phyloP scores from a whole-genome alignment of 1,139 yeast species.

The Eremothecium cymbalariae region DNA sequence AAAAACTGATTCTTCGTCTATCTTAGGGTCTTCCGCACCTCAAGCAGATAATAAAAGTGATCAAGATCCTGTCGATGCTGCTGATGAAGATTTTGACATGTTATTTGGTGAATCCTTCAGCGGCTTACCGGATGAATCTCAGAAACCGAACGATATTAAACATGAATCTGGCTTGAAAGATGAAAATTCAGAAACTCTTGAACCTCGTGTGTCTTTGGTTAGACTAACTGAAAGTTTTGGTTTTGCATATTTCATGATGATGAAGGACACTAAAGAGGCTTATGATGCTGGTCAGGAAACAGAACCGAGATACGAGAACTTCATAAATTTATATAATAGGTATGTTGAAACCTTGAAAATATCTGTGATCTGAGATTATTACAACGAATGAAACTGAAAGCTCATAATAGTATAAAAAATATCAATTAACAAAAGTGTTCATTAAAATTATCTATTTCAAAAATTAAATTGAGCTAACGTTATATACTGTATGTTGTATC shows the following conservation, averaged over 20 bases:
- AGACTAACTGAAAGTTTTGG: conserved; percentile 20
- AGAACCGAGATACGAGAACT: conserved; percentile 18
- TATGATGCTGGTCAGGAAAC: conserved; percentile 16
- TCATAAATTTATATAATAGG: conserved; percentile 20
- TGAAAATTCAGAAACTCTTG: conserved; percentile 1
- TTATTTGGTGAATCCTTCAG: conserved; percentile 26
- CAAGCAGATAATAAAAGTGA: conserved; percentile 8
- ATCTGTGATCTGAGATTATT: conserved; percentile 20
- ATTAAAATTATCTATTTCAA: conserved; percentile 3
- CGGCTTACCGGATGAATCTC: conserved; percentile 7
- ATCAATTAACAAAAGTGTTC: conserved; percentile 6
- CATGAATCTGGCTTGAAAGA: conserved; percentile 3
- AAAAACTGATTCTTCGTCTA: neutral
- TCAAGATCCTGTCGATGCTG: conserved; percentile 15
- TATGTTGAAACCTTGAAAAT: conserved; percentile 23
- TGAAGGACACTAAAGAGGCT: conserved; percentile 11
- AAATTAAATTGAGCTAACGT: conserved; percentile 2
- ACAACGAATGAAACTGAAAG: neutral
- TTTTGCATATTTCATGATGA: conserved; percentile 9
- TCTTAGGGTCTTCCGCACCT: neutral
- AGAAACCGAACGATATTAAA: conserved; percentile 9
- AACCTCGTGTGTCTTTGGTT: neutral
- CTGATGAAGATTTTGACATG: conserved; percentile 32
- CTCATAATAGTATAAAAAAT: no score
- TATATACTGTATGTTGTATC: conserved; percentile 4